Evolutionary conservation across 495 filamentous ascomycete species (phyloP), one percentile per base, ranked within the genome.

Genomic region (Hypoxylon fragiforme): DNA sequence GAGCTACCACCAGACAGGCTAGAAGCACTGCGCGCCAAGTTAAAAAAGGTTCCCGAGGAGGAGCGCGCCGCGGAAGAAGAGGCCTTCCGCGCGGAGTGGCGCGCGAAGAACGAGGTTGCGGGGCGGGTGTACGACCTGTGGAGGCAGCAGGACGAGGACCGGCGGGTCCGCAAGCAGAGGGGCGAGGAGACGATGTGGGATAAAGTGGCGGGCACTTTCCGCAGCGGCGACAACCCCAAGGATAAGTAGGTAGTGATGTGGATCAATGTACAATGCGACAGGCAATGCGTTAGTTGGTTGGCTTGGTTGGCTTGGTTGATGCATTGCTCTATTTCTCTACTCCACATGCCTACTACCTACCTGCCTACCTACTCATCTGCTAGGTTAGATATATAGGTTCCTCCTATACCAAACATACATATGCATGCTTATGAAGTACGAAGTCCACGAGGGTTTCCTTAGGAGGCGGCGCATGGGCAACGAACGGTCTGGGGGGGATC

Each of bases 41-140:
- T 88, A 48, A 76, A 85, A 31, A 76, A 81, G 38, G 72, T 90
- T 15, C 75, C 76, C 0, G 82, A 82, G 2, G 75, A 79, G 42
- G 85, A 90, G 54, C 73, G 85, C 15, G 81, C 82, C 44, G 66
- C 89, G 20, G 86, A 90, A 60, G 84, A 87, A 49, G 72, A 78
- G 60, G 79, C 85, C 7, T 73, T 87, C 45, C 71, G 79, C 54
- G 81, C 81, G 15, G 83, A 89, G 48, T 64, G 81, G 37, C 75
- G 77, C 50, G 81, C 82, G 32, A 77, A 82, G 76, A 74, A 76
- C 14, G 63, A 82, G 34, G 76, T 85, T 54, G 77, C 74, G 18
- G 59, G 76, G 26, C 70, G 76, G 54, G 72, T 88, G 19, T 69
- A 73, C 15, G 72, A 73, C 3, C 70, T 87, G 22, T 80, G 82